Base-by-base conservation (phyloP, 129 eudicot species). In the Tanacetum coccineum region DNA sequence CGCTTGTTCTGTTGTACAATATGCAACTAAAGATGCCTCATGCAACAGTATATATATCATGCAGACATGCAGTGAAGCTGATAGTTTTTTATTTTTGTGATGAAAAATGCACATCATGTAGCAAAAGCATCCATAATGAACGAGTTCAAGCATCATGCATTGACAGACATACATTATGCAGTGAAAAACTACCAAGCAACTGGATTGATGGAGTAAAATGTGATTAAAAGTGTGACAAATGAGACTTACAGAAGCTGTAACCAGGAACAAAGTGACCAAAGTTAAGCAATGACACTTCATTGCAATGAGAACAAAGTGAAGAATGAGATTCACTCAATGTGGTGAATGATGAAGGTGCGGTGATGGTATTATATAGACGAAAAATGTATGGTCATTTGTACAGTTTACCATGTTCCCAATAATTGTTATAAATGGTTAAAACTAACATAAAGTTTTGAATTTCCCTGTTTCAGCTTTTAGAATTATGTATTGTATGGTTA, bases 191-290 rank as follows among this genome's bases (percentile, higher is more conserved):
- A 70, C 6, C 62, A 9, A 6, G 67, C 48, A 59, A 32, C 39
- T 32, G 39, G 8, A 1, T 0, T 32, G 2, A 32, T 32, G 9
- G 39, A 4, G 39, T 8, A 32, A 32, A 32, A 32, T 32, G 39
- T 32, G 39, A 32, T 32, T 32, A 64, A 3, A 40, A 17, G 21
- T 17, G 67, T 48, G 53, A n/a, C n/a, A 22, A 4, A 9, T 0
- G 54, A 48, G 59, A 75, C 63, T 13, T 75, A 75, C 79, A 13
- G 48, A 48, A 9, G 79, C 67, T 32, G 39, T 0, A 26, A 59
- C 47, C 22, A 59, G 60, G 57, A 59, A 32, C 40, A 67, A 14
- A 59, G 49, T 53, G 28, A 62, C 57, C 9, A 59, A 67, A 49
- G 62, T 21, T 13, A 58, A 46, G 61, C 53, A 66, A 66, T 49